phyloP scores from a whole-genome alignment of 257 asterid species.

The Solanum medicagineum region DNA sequence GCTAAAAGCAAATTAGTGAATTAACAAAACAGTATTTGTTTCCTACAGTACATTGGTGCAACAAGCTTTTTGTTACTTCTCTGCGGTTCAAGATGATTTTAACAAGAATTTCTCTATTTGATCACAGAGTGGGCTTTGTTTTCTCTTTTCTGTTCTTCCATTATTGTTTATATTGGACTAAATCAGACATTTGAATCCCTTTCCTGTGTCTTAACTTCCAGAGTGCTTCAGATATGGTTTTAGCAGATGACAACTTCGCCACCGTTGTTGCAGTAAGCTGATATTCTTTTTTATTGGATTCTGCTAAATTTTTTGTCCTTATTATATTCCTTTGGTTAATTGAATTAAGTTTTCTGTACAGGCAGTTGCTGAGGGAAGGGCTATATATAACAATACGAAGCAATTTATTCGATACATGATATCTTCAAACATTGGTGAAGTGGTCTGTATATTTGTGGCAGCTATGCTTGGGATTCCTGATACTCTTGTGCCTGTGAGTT shows the following conservation, averaged over 20 bases:
- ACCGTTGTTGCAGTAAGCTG: conserved; percentile 91
- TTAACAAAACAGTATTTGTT: not conserved
- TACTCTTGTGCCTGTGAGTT: conserved; percentile 95
- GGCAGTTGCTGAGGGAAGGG: conserved; percentile 99
- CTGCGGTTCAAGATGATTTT: not conserved
- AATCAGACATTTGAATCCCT: not conserved
- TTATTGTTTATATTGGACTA: not conserved
- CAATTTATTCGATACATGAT: conserved; percentile 98
- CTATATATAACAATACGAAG: conserved; percentile 89
- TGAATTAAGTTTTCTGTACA: conserved; percentile 11
- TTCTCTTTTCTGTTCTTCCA: not conserved
- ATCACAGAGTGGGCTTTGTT: not conserved
- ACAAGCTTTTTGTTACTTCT: not conserved
- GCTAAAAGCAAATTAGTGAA: not conserved
- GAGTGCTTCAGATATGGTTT: conserved; percentile 99
- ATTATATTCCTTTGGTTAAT: not conserved
- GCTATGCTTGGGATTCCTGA: conserved; percentile 98
- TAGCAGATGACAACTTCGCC: conserved; percentile 97
- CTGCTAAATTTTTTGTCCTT: not conserved
- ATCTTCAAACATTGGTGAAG: conserved; percentile 98
- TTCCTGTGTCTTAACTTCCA: conserved; percentile 29
- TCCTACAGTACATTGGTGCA: not conserved
- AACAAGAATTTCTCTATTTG: not conserved
- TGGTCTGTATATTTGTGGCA: conserved; percentile 95
- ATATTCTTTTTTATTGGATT: not conserved